These are phyloP conservation scores for Daphne laureola DNA, from an alignment of 441 rosid species.

Conservation along the genomic window DNA sequence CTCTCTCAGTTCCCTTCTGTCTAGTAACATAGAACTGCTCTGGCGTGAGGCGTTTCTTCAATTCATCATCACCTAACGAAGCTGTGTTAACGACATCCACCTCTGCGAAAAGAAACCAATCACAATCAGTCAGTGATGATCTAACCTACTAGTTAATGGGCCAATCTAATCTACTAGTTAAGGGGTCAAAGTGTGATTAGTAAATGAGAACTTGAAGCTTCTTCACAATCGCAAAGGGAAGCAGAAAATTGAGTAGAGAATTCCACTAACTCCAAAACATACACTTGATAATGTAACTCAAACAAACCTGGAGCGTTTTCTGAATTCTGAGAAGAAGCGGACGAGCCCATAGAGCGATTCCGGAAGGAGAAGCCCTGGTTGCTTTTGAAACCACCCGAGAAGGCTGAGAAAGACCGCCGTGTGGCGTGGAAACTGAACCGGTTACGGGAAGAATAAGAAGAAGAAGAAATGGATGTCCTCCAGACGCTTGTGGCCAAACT, in stretches of 20 bases:
- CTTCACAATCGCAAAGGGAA: no score
- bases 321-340: conserved; percentile 60
- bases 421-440: conserved; percentile 13
- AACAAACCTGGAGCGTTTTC: conserved; percentile 34
- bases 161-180: no score
- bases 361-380: conserved; percentile 21
- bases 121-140: conserved; percentile 8
- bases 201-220: no score
- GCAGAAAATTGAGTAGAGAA: no score
- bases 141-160: no score
- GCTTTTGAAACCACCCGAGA: conserved; percentile 17
- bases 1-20: conserved; percentile 85
- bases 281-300: no score
- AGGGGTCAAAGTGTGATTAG: no score
- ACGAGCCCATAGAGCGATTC: conserved; percentile 65
- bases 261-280: no score
- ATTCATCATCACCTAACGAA: conserved; percentile 49
- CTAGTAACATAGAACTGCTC: conserved; percentile 71
- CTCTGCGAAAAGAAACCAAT: conserved; percentile 19
- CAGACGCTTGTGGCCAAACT: conserved; percentile 11
- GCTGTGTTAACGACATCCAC: conserved; percentile 29
- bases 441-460: no score
- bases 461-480: conserved; percentile 15
- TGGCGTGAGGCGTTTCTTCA: conserved; percentile 63
- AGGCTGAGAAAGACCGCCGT: conserved; percentile 8